phyloP scores from a whole-genome alignment of 1,284 basidiomycete species.

The Serendipita sp. region DNA sequence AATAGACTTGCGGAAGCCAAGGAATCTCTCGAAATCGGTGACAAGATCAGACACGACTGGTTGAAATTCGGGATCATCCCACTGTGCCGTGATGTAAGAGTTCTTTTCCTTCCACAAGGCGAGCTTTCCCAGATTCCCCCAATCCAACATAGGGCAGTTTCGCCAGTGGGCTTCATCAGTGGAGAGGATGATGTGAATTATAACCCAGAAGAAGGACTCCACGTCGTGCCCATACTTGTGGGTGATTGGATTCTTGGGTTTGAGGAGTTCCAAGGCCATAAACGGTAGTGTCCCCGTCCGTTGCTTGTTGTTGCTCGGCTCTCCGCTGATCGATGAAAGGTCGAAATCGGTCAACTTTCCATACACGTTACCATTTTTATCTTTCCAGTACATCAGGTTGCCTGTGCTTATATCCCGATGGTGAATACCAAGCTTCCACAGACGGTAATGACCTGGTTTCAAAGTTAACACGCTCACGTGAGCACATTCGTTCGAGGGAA shows the following conservation, averaged over 20 bases:
- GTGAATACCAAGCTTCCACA: background rate
- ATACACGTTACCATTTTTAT: background rate
- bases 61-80: too few relatives aligned
- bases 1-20: too few relatives aligned
- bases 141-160: too few relatives aligned
- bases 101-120: too few relatives aligned
- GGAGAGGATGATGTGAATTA: background rate
- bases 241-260: background rate
- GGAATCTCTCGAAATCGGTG: too few relatives aligned
- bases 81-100: too few relatives aligned
- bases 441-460: background rate
- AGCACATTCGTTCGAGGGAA: background rate
- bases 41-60: too few relatives aligned
- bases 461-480: background rate
- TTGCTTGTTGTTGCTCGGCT: background rate
- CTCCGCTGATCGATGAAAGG: background rate
- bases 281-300: slow-evolving; percentile 6
- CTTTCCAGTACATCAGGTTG: background rate
- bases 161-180: too few relatives aligned
- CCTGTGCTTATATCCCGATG: background rate
- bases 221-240: slow-evolving; percentile 2
- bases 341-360: background rate
- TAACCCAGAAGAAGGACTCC: slow-evolving; percentile 7
- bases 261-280: background rate
- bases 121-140: too few relatives aligned